Percentiles rank a stretch among this genome's conserved stretches.
Conservation (phyloP, 177 flowering plant species). For the Vitis hybrid region DNA sequence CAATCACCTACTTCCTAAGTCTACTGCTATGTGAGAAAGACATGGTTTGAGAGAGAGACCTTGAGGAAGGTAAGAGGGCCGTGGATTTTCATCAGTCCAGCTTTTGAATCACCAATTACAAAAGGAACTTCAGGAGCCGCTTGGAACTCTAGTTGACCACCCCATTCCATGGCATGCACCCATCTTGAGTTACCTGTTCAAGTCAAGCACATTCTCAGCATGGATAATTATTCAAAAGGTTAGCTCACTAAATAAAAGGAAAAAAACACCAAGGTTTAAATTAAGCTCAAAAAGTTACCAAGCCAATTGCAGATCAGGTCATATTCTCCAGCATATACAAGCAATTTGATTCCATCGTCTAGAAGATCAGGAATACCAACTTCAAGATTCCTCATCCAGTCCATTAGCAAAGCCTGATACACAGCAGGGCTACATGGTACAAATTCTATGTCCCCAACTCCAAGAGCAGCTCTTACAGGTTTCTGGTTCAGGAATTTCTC, state of each 20-base stretch:
- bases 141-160: constrained; percentile 23
- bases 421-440: constrained; percentile 28
- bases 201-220: no score
- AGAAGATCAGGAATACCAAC: constrained; percentile 29
- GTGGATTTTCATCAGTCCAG: constrained; percentile 23
- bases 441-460: constrained; percentile 29
- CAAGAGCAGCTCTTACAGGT: constrained; percentile 21
- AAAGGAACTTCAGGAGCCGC: constrained; percentile 24
- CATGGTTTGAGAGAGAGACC: no score
- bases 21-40: no score
- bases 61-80: constrained; percentile 8
- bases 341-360: constrained; percentile 27
- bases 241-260: neutral
- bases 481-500: constrained; percentile 24
- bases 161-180: constrained; percentile 35
- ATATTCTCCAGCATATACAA: constrained; percentile 31
- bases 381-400: constrained; percentile 37
- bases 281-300: constrained; percentile 12
- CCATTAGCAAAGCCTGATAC: constrained; percentile 26
- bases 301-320: constrained; percentile 37
- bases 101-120: constrained; percentile 20
- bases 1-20: no score
- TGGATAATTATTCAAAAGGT: neutral
- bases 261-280: no score
- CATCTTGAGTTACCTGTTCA: constrained; percentile 32